Evolutionary conservation across 495 filamentous ascomycete genomes (phyloP), one percentile per base, ranked within the genome.

Genomic region (Neurospora sp.): DNA sequence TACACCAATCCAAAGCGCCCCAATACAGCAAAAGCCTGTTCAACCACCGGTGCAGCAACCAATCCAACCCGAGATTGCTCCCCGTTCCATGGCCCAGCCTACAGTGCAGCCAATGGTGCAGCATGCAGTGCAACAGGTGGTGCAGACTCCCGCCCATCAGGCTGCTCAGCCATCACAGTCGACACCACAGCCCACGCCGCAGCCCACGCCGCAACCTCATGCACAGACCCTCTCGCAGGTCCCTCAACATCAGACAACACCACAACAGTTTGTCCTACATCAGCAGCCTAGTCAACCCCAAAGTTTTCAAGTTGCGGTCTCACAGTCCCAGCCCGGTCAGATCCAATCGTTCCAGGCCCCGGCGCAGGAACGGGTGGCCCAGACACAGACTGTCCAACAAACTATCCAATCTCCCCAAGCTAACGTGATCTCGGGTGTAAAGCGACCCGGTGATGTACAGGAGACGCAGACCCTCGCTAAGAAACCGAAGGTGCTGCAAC

Each of bases 21-120:
- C 73, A 7, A 22, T 69, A 18, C 73, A 74, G 42, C 79, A 83
- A 20, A 84, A 81, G 40, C 84, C 76, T 73, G 71, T 78, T 11
- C 82, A 82, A 39, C 78, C 76, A 16, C 83, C 81, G 40, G 73
- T 22, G 11, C 71, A 73, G 53, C 73, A 70, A 16, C 14, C 42
- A 2, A 31, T 40, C 11, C 70, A 72, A 37, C 40, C 73, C 71
- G 40, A 35, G n/a, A 9, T 46, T 38, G 11, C 75, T 48, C 14
- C 71, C 46, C 38, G 38, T 69, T 37, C n/a, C 22, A 31, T 44
- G 53, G 14, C 31, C 22, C 69, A 70, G 40, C 16, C 38, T 40
- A 39, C 31, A 41, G 41, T 27, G 27, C 69, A 71, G 66, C 71
- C 72, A 40, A 40, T 68, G 39, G 16, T 37, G 18, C 75, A 68